Base-by-base conservation (phyloP, 2,329 filamentous ascomycete genomes). In the Annulohypoxylon truncatum region DNA sequence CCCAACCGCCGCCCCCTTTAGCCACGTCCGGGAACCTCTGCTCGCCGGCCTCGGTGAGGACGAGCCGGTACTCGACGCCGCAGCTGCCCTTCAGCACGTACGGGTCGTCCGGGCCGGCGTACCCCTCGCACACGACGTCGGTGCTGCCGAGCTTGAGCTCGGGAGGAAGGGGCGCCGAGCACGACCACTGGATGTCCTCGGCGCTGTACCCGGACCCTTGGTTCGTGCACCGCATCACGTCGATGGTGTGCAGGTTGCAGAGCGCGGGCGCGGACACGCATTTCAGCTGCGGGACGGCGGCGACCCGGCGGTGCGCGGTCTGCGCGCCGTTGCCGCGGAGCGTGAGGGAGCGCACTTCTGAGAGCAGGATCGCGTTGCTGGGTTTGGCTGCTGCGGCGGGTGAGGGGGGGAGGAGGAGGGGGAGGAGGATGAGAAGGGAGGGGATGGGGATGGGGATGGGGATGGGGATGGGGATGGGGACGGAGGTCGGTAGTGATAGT, bases 111-210 rank as follows among this genome's bases (percentile, higher is more conserved):
- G 90, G 80, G 12, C 82, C 84, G 62, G 87, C 82, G 80, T 97
- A 98, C 9, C 96, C 95, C 76, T 99, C 95, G 79, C 96, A 99
- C 9, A 94, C 83, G 59, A 98, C 95, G 67, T 98, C 94, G 9
- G 95, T 97, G 66, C 87, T 86, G 61, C 93, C 94, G 26, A 98
- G 87, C 79, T 86, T 87, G 68, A 91, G 83, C 74, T 89, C 86
- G 20, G 83, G 80, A 0, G 89, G 89, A 13, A 91, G 78, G 1
- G 80, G 78, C 0, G 89, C 87, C 4, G 88, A 88, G 80, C 95
- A 99, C 26, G 92, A 92, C 95, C 95, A 99, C 80, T 97, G 90
- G 35, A 97, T 85, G 76, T 97, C 92, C 79, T 96, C 89, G 44
- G 82, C 77, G 68, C 89, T 88, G 82, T 97, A 97, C 66, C 91